These are phyloP conservation scores for Hydnomerulius pinastri DNA, from an alignment of 768 basidiomycete species.

Conservation along the genomic window DNA sequence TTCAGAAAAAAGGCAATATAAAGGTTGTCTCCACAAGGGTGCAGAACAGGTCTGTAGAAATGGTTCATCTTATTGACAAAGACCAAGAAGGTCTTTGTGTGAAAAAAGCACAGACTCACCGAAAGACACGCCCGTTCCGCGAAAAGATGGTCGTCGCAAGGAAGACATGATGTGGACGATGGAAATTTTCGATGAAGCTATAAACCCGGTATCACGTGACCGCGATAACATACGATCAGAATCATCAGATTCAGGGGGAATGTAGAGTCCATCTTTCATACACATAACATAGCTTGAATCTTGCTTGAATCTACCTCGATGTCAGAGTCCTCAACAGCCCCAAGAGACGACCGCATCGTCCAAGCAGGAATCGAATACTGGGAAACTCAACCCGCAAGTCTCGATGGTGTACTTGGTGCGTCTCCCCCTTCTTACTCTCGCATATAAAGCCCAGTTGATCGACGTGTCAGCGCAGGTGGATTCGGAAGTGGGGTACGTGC, in stretches of 20 bases:
- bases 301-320: not conserved
- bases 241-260: no score
- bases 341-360: slow-evolving; percentile 52
- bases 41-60: slow-evolving; percentile 34
- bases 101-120: slow-evolving; percentile 11
- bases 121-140: not conserved
- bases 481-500: slow-evolving; percentile 54
- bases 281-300: not conserved
- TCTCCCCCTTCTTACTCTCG: no score
- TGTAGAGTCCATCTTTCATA: no score
- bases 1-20: slow-evolving; percentile 28
- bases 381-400: slow-evolving; percentile 75
- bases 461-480: slow-evolving; percentile 40
- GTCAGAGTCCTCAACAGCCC: slow-evolving; percentile 10
- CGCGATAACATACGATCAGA: not conserved
- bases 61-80: slow-evolving; percentile 20
- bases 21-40: slow-evolving; percentile 26
- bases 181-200: not conserved
- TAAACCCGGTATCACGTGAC: slow-evolving; percentile 9
- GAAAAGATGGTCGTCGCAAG: not conserved
- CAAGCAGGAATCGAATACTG: slow-evolving; percentile 86
- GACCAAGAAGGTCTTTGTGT: not conserved
- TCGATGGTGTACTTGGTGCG: slow-evolving; percentile 85
- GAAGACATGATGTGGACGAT: not conserved
- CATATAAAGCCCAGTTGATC: slow-evolving; percentile 19